Conservation (phyloP, 169 alveolate species). For the Eimeria maxima region DNA sequence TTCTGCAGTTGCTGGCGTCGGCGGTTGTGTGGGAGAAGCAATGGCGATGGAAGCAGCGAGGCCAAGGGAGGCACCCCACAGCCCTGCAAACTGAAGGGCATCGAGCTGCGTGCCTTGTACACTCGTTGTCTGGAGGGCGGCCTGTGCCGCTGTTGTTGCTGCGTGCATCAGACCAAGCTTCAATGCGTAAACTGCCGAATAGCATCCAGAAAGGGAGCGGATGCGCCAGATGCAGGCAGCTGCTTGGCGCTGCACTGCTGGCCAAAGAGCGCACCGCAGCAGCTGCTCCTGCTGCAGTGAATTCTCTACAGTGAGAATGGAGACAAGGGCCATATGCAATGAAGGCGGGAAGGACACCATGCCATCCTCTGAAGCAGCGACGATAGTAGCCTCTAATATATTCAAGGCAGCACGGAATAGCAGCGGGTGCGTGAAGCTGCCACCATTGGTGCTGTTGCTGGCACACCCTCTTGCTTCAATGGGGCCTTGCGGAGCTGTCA, state of each 20-base stretch:
- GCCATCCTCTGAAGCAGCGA: conserved; percentile 8
- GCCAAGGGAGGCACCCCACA: conserved; percentile 62
- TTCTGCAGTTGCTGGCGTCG: conserved; percentile 52
- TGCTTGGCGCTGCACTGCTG: conserved; percentile 68
- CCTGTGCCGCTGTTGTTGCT: conserved; percentile 2
- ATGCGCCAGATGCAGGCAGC: conserved; percentile 72
- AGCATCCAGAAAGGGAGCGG: neutral
- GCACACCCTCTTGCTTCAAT: neutral
- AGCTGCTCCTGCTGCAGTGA: conserved; percentile 16
- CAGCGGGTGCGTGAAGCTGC: conserved; percentile 54
- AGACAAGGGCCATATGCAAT: neutral
- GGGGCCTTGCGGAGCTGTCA: neutral
- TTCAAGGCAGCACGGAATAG: conserved; percentile 58
- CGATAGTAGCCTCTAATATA: neutral
- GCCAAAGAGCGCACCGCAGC: conserved; percentile 43
- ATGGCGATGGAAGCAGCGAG: conserved; percentile 49
- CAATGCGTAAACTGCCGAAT: neutral
- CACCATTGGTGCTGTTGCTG: conserved; percentile 46
- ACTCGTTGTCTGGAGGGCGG: neutral
- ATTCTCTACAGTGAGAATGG: conserved; percentile 9
- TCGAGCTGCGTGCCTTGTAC: neutral
- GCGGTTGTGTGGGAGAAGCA: conserved; percentile 1
- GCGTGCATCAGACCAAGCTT: conserved; percentile 31
- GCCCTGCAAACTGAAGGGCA: neutral
- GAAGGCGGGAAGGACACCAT: neutral